Evolutionary conservation across 495 filamentous ascomycete species (phyloP).

Genomic region (Friedmanniomyces simplex): DNA sequence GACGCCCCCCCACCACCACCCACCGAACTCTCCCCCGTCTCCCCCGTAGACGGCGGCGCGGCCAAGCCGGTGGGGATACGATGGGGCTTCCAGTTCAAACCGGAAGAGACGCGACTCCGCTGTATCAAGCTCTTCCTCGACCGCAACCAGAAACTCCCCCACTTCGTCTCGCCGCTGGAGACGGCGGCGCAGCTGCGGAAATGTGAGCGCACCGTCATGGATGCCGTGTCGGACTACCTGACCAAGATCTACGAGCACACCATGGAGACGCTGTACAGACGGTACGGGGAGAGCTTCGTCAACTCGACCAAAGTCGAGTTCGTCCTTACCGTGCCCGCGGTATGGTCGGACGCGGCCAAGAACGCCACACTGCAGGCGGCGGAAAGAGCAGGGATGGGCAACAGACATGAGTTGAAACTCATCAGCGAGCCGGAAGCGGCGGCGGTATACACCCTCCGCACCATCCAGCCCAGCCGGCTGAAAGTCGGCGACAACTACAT

Average conservation of each 20-base stretch:
- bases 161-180: constrained; percentile 64
- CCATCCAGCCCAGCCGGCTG: constrained; percentile 32
- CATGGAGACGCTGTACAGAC: constrained; percentile 56
- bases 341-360: constrained; percentile 38
- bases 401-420: constrained; percentile 36
- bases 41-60: constrained; percentile 28
- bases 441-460: constrained; percentile 42
- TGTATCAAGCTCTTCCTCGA: constrained; percentile 76
- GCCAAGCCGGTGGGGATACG: constrained; percentile 34
- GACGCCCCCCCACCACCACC: constrained; percentile 4
- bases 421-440: constrained; percentile 56
- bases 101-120: constrained; percentile 60
- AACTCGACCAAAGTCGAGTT: constrained; percentile 34
- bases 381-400: constrained; percentile 42
- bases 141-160: constrained; percentile 63
- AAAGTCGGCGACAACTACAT: constrained; percentile 33
- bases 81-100: constrained; percentile 73
- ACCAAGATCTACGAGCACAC: constrained; percentile 59
- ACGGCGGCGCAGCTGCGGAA: constrained; percentile 62
- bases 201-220: constrained; percentile 36
- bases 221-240: constrained; percentile 38
- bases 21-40: constrained; percentile 5
- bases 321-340: constrained; percentile 60
- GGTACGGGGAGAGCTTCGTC: constrained; percentile 37
- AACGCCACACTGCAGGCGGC: constrained; percentile 36